Base-by-base conservation (phyloP, 176 grass and related monocot species). In the Rhynchospora breviuscula region DNA sequence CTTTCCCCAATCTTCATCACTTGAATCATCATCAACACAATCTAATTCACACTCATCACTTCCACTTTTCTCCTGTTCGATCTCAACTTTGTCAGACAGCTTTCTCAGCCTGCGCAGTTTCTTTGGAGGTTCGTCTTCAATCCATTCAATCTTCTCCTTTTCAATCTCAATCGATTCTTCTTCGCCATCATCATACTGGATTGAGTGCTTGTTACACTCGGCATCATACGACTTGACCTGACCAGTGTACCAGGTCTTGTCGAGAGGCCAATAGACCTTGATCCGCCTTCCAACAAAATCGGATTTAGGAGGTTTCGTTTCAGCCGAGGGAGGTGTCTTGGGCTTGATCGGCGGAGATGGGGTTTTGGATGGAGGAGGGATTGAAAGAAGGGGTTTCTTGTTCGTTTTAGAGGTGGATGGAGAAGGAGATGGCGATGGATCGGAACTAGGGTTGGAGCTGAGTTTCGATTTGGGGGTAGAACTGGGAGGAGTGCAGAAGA, bases 211-310 rank as follows among this genome's bases (percentile, higher is more conserved):
- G 17, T 78, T 13, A 18, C 87, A 87, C 21, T 5, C 56, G 23
- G 17, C 64, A 46, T 93, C 88, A 79, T 92, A 95, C 71, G 90
- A 86, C 10, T 88, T 89, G 43, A 98, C 83, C 69, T 35, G 22
- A 49, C 92, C 92, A 61, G 72, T 61, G 65, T 98, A 95, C 95
- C 95, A 98, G 71, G 82, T 76, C 63, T 98, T 80, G 53, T 98
- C 95, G 53, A 95, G 87, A 12, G 92, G 89, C 95, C 92, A 98
- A 79, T 91, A 95, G 22, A 98, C 92, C 82, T 87, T 92, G 79
- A 98, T 80, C 79, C 89, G 82, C 87, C 79, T 79, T 35, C 95
- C 92, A 46, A 95, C 80, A 67, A 64, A 90, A 51, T 93, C 92
- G 14, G 59, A 78, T 48, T 84, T 74, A 12, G 18, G 68, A 8